Percentiles rank a stretch among this genome's conserved stretches.
Conservation (phyloP, 2,329 filamentous ascomycete genomes). For the Ophiostoma tasmaniense region DNA sequence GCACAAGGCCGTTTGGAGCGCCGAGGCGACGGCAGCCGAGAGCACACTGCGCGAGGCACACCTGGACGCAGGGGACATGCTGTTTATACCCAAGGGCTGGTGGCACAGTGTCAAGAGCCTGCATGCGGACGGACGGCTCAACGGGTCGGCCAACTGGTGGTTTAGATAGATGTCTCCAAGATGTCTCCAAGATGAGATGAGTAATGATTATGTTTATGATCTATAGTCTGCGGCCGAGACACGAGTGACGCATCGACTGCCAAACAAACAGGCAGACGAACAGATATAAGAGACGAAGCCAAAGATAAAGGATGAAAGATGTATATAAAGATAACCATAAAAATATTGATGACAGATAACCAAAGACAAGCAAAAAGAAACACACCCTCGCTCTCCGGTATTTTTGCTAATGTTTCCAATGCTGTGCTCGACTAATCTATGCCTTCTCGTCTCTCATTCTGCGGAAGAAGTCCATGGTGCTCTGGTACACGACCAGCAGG, state of each 20-base stretch:
- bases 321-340: background rate
- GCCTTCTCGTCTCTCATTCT: constrained; percentile 36
- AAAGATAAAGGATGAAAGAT: background rate
- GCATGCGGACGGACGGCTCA: constrained; percentile 34
- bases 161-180: constrained; percentile 46
- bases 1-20: constrained; percentile 61
- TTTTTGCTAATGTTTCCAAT: background rate
- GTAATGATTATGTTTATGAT: background rate
- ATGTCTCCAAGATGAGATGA: background rate
- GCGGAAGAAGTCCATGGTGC: constrained; percentile 88
- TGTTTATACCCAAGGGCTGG: constrained; percentile 78
- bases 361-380: background rate
- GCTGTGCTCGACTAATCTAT: constrained; percentile 1
- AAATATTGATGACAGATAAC: background rate
- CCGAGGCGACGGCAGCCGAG: background rate
- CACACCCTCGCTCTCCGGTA: background rate
- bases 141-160: constrained; percentile 64
- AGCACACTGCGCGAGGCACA: constrained; percentile 40
- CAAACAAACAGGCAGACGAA: background rate
- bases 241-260: background rate
- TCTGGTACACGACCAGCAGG: constrained; percentile 77
- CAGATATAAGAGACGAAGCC: no score
- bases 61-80: constrained; percentile 56
- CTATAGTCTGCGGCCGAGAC: background rate
- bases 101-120: constrained; percentile 74